Evolutionary conservation across 441 rosid species (phyloP).

Genomic region (Aleurites moluccanus): DNA sequence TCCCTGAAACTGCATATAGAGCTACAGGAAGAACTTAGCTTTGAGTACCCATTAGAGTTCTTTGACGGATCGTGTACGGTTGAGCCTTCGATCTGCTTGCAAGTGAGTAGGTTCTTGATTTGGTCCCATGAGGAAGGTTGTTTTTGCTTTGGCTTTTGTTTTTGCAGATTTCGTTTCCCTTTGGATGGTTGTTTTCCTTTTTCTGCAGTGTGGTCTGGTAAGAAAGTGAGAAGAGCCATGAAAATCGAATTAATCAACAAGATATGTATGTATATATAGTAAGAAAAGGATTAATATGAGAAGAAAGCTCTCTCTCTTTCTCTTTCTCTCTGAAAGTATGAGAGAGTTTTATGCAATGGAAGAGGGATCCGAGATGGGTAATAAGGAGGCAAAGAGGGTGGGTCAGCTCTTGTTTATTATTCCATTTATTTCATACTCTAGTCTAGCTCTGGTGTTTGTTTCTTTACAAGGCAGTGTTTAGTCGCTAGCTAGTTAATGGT

Average conservation of each 20-base stretch:
- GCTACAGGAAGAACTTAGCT: conserved; percentile 73
- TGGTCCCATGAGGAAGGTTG: conserved; percentile 93
- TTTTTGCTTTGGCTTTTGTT: conserved; percentile 31
- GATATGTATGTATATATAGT: neutral
- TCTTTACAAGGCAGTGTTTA: neutral
- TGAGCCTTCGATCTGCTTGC: conserved; percentile 82
- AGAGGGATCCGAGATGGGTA: conserved; percentile 55
- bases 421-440: conserved; percentile 11
- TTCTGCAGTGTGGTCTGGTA: conserved; percentile 42
- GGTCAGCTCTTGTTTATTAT: conserved; percentile 28
- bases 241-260: conserved; percentile 14
- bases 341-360: conserved; percentile 30
- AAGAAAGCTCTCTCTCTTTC: conserved; percentile 16
- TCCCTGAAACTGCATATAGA: conserved; percentile 82
- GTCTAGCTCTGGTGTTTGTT: conserved; percentile 14
- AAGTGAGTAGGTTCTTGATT: conserved; percentile 81
- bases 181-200: conserved; percentile 39
- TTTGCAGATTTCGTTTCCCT: conserved; percentile 36
- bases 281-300: neutral
- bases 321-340: conserved; percentile 19
- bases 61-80: conserved; percentile 74
- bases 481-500: neutral
- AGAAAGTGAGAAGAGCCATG: conserved; percentile 71
- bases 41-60: conserved; percentile 36
- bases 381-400: conserved; percentile 46